These are phyloP conservation scores for Aegilops speltoides DNA, from an alignment of 176 grass and related monocot species.

Conservation along the genomic window DNA sequence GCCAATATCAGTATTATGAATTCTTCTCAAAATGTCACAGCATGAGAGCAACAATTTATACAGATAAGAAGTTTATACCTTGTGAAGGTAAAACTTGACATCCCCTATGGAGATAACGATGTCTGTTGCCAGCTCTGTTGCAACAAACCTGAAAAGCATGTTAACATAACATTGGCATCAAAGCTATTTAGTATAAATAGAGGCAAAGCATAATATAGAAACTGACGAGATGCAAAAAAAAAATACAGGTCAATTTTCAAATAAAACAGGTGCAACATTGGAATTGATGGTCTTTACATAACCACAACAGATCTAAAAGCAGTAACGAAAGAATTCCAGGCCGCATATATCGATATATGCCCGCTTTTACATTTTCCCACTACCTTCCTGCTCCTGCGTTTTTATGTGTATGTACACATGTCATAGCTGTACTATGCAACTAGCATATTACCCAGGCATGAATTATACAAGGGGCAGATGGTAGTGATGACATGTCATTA, in stretches of 20 bases:
- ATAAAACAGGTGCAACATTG: background rate
- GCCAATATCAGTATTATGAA: background rate
- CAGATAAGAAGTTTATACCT: slow-evolving; percentile 54
- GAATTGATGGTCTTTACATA: background rate
- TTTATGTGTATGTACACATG: background rate
- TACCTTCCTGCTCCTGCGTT: background rate
- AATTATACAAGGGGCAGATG: background rate
- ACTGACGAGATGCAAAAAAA: background rate
- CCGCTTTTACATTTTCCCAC: background rate
- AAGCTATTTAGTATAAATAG: background rate
- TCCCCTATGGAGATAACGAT: slow-evolving; percentile 75
- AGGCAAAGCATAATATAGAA: background rate
- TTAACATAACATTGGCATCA: slow-evolving; percentile 2
- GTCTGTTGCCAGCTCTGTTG: slow-evolving; percentile 88
- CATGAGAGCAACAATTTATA: slow-evolving; percentile 1
- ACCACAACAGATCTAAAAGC: background rate
- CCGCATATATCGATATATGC: background rate
- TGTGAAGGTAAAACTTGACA: slow-evolving; percentile 97
- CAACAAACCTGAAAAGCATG: slow-evolving; percentile 84
- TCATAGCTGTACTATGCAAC: background rate
- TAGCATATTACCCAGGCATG: background rate
- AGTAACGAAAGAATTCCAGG: background rate
- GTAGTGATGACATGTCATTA: background rate
- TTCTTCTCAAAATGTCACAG: background rate
- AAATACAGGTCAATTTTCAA: background rate